Percentiles rank a stretch among this genome's conserved stretches.
phyloP scores from a whole-genome alignment of 805 yeast genomes.

The Pichia nakasei region DNA sequence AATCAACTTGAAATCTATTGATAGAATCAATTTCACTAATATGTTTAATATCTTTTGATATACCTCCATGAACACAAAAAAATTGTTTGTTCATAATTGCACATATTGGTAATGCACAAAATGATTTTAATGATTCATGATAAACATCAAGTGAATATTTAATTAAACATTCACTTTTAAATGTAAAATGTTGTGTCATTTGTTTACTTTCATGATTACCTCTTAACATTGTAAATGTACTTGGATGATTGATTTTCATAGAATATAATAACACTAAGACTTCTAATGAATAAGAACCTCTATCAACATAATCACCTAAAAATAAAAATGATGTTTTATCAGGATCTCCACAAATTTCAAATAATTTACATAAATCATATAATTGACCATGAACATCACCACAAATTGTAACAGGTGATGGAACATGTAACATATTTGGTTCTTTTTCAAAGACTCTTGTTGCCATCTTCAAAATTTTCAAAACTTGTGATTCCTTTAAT shows the following conservation, averaged over 20 bases:
- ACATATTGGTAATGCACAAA: slow-evolving; percentile 82
- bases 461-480: slow-evolving; percentile 57
- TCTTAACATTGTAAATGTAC: slow-evolving; percentile 69
- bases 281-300: slow-evolving; percentile 88
- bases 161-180: slow-evolving; percentile 81
- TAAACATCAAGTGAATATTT: slow-evolving; percentile 63
- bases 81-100: slow-evolving; percentile 92
- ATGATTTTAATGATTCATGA: slow-evolving; percentile 65
- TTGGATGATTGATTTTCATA: slow-evolving; percentile 67
- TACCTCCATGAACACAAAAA: slow-evolving; percentile 94
- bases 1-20: slow-evolving; percentile 79
- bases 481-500: slow-evolving; percentile 59
- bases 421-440: slow-evolving; percentile 71
- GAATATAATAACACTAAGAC: slow-evolving; percentile 68
- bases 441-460: slow-evolving; percentile 55
- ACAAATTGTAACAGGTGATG: slow-evolving; percentile 92
- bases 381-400: slow-evolving; percentile 98
- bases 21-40: slow-evolving; percentile 60
- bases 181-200: slow-evolving; percentile 88
- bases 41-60: slow-evolving; percentile 73
- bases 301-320: slow-evolving; percentile 90
- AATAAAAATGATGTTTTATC: slow-evolving; percentile 65
- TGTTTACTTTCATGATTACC: slow-evolving; percentile 96
- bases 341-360: slow-evolving; percentile 92
- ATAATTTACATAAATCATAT: slow-evolving; percentile 79